Base-by-base conservation (phyloP, 345 rosid species). In the Melaleuca quinquenervia region DNA sequence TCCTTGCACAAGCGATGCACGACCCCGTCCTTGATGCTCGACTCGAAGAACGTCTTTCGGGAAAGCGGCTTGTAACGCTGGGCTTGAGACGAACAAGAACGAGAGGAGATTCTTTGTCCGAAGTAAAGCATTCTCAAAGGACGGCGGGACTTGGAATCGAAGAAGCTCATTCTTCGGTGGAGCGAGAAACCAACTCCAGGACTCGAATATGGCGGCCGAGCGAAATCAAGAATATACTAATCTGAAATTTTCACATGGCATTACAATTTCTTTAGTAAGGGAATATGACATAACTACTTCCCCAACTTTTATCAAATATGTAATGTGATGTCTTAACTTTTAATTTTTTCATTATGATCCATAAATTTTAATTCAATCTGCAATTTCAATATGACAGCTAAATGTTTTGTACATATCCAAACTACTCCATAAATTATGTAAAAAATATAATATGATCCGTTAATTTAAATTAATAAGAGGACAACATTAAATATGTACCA, bases 1-100 rank as follows among this genome's bases (percentile, higher is more conserved):
- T 87, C 89, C 36, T 85, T 89, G 89, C 94, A 93, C 53, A 96
- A 88, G 53, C 87, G 87, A 83, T 86, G 82, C 36, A 95, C 80
- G 85, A 87, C 87, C 64, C 75, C 58, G 74, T 91, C 92, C 44
- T 85, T 82, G 49, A 89, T 22, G 86, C 84, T 86, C 58, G 90
- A 76, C 29, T 85, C 88, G 89, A 93, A 93, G 87, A 94, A 93
- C 27, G 90, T 74, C 88, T 89, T 93, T 1, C 13, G 85, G 27
- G 75, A 83, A 48, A 82, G 52, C 29, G 86, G 86, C 32, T 84
- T 78, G 53, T 54, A 54, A 36, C 16, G 32, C 52, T 87, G 87
- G 48, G 85, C 24, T 44, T 84, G 89, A 75, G 96, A 84, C 52
- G 92, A 92, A 86, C 86, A 85, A 1, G 90, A 87, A 27, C 78